Conservation (phyloP, 148 eudicot genomes). For the Vaccinium darrowii region DNA sequence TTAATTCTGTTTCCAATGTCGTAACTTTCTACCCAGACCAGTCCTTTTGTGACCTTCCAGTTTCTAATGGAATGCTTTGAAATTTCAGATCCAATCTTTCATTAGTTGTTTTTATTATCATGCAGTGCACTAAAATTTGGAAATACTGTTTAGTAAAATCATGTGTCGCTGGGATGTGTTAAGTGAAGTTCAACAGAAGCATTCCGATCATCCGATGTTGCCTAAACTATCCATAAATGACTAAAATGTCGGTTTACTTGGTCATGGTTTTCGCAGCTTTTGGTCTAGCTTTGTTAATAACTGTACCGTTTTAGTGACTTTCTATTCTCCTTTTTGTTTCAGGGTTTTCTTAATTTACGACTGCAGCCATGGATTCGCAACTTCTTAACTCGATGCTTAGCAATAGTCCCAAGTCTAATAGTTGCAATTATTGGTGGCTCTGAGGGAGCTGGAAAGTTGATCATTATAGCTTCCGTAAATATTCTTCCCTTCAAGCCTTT, state of each 20-base stretch:
- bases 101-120: neutral
- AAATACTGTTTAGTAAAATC: neutral
- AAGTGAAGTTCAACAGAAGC: neutral
- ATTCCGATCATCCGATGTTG: neutral
- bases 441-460: conserved; percentile 86
- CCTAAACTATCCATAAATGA: neutral
- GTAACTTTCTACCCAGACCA: neutral
- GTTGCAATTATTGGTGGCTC: conserved; percentile 93
- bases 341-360: conserved; percentile 92
- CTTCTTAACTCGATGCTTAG: conserved; percentile 86
- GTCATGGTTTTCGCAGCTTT: neutral
- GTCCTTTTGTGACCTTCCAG: neutral
- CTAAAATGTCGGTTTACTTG: neutral
- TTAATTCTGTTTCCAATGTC: neutral
- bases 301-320: neutral
- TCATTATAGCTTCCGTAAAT: conserved; percentile 87
- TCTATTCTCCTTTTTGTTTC: conserved; percentile 8
- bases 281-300: neutral
- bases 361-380: conserved; percentile 91
- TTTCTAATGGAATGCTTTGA: neutral
- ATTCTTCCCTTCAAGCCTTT: neutral
- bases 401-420: conserved; percentile 88
- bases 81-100: neutral
- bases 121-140: neutral
- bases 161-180: neutral